These are phyloP conservation scores for Podaxis sp. DNA, from an alignment of 768 basidiomycete genomes.

Conservation along the genomic window DNA sequence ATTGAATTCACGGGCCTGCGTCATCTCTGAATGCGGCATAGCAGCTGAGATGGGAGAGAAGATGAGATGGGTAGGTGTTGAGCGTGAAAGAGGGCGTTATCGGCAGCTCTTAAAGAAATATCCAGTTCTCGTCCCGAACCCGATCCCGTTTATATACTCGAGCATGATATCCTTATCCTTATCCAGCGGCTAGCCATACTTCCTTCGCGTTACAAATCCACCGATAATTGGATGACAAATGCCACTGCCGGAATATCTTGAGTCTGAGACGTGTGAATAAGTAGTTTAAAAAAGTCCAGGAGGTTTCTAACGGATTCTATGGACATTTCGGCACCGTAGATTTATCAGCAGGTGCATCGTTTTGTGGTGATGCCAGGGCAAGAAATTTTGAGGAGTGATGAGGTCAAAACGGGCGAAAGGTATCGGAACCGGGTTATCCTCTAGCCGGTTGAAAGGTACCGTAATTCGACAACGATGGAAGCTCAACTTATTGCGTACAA, in stretches of 20 bases:
- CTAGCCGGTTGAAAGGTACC: too few species aligned
- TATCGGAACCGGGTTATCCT: too few species aligned
- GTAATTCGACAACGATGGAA: too few species aligned
- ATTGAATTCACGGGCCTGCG: slow-evolving; percentile 24
- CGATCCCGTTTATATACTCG: background rate
- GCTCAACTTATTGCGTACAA: too few species aligned
- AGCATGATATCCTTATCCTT: background rate
- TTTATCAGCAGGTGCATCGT: background rate
- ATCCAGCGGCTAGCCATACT: background rate
- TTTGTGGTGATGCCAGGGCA: background rate
- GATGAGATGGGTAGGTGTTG: background rate
- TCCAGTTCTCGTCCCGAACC: background rate
- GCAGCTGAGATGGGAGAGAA: background rate
- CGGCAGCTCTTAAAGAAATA: background rate
- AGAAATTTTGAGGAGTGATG: background rate
- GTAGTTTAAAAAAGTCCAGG: background rate
- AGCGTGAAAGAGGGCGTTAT: background rate
- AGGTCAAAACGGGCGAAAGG: background rate
- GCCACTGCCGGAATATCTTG: background rate
- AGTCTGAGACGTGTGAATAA: background rate
- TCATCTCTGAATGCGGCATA: background rate
- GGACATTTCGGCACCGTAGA: background rate
- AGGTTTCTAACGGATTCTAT: background rate
- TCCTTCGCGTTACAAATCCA: background rate
- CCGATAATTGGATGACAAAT: background rate